These are phyloP conservation scores for Naganishia albida DNA, from an alignment of 1,284 basidiomycete genomes.

Conservation along the genomic window DNA sequence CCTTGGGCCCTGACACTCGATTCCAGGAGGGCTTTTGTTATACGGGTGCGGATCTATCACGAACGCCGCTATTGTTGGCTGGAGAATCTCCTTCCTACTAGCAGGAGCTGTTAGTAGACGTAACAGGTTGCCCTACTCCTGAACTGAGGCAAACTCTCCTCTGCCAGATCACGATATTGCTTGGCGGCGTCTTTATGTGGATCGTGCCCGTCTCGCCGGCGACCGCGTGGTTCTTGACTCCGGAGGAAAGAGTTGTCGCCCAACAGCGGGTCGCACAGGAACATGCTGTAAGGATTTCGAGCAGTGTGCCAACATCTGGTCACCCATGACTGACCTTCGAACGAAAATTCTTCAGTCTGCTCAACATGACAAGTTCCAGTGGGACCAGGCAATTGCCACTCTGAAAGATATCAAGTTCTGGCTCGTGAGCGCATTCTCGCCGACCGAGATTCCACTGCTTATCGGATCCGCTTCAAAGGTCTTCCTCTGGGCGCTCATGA, in stretches of 20 bases:
- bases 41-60: slow-evolving; percentile 18
- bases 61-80: slow-evolving; percentile 7
- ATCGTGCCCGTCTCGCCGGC: slow-evolving; percentile 8
- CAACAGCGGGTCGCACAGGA: slow-evolving; percentile 12
- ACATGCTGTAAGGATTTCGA: not conserved
- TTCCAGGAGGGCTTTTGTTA: not conserved
- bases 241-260: slow-evolving; percentile 4
- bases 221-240: slow-evolving; percentile 12
- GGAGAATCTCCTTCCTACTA: slow-evolving; percentile 15
- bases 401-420: slow-evolving; percentile 21
- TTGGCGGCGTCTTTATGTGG: slow-evolving; percentile 1
- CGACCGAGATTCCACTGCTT: not conserved
- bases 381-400: slow-evolving; percentile 13
- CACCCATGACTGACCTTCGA: not conserved
- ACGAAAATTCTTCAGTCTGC: not conserved
- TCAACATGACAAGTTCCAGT: slow-evolving; percentile 16
- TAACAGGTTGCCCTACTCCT: not conserved
- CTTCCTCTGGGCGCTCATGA: slow-evolving; percentile 15
- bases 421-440: not conserved
- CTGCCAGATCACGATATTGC: slow-evolving; percentile 10
- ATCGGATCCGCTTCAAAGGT: not conserved
- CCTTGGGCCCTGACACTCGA: too few species aligned
- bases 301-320: not conserved
- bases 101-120: slow-evolving; percentile 1
- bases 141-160: not conserved